Base-by-base conservation (phyloP, 768 basidiomycete genomes). In the Amanita molliuscula region DNA sequence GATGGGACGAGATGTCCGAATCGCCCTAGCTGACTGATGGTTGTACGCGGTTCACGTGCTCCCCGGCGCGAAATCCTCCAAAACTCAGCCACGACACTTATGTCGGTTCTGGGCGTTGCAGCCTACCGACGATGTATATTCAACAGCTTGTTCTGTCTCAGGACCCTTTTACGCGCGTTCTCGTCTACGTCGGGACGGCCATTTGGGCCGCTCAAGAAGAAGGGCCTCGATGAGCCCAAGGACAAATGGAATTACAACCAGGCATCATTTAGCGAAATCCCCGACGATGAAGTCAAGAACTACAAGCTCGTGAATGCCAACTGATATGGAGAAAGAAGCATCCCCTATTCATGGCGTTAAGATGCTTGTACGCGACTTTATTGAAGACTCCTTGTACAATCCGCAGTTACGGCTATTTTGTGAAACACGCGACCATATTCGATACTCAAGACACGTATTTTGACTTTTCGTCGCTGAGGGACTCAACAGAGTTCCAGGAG, bases 401-500 rank as follows among this genome's bases (percentile, higher is more conserved):
- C 94, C 92, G 3, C 70, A 94, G n/a, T 65, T 98, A 99, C 62
- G 96, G 96, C 33, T 99, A 99, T 68, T 98, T 99, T 64, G 82
- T 91, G 26, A 86, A 87, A 58, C 87, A 92, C 59, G 95, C 88
- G 1, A 85, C 81, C 40, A 98, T 99, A 55, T 90, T 96, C 63
- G 81, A 82, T 34, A 71, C 79, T 1, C 70, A 78, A 13, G 72
- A 78, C 28, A 64, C 62, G 3, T 62, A 69, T 57, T 82, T 95
- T 57, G 73, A 91, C 59, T 96, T 97, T 62, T 58, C 65, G 6
- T 59, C 65, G 2, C 69, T 95, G 58, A 75, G 77, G 50, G 80
- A 88, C 59, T 74, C 78, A 13, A 70, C 73, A 0, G 80, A 89
- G 52, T 97, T 97, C 56, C 83, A 94, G 61, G 79, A 82, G 48